phyloP scores from a whole-genome alignment of 148 eudicot species.

The Tetragonia tetragonoides region DNA sequence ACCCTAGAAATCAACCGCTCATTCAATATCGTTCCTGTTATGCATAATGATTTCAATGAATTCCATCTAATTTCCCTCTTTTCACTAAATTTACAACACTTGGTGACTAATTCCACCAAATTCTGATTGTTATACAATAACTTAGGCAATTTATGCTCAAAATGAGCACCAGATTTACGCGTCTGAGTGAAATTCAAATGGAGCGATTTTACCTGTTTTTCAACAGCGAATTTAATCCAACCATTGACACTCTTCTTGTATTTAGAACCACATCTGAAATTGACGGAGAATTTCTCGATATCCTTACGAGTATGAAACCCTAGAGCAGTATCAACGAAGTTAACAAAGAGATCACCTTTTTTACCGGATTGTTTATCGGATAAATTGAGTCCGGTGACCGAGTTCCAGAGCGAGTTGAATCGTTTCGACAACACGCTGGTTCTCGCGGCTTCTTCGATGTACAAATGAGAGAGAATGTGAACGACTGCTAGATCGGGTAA shows the following conservation, averaged over 20 bases:
- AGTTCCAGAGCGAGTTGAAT: conserved; percentile 30
- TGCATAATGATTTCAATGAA: conserved; percentile 16
- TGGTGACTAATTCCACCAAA: conserved; percentile 18
- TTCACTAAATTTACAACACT: conserved; percentile 4
- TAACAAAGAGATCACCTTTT: conserved; percentile 3
- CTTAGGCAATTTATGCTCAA: conserved; percentile 20
- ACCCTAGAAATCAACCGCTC: conserved; percentile 18
- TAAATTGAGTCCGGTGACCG: conserved; percentile 15
- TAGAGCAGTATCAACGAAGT: neutral
- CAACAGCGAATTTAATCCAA: conserved; percentile 8
- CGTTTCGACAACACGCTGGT: conserved; percentile 25
- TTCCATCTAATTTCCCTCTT: conserved; percentile 11
- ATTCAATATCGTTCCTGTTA: conserved; percentile 3
- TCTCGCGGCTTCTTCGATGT: conserved; percentile 24
- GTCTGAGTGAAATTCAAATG: conserved; percentile 1
- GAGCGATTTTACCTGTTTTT: conserved; percentile 22
- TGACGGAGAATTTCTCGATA: conserved; percentile 10
- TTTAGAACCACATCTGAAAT: neutral
- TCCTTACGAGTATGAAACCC: neutral
- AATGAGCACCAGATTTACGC: too few species aligned
- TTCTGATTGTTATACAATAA: conserved; percentile 9
- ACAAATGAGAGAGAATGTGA: conserved; percentile 23
- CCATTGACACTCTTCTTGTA: conserved; percentile 1
- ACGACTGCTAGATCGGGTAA: conserved; percentile 28
- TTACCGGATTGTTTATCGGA: conserved; percentile 14